Evolutionary conservation across 2,329 filamentous ascomycete species (phyloP).

Genomic region (Aspergillus chevalieri): DNA sequence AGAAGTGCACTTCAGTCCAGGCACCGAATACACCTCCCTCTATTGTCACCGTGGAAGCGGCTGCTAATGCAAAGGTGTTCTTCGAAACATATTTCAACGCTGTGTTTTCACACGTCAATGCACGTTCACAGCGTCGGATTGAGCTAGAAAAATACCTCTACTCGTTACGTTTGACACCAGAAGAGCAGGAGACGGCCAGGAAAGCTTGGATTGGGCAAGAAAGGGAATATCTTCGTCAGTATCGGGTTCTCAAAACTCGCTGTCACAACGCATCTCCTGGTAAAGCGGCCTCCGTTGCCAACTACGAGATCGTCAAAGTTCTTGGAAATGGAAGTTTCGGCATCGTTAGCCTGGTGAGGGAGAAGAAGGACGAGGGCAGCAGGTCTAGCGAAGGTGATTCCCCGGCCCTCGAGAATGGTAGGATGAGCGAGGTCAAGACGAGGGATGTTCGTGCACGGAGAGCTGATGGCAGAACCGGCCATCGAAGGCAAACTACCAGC

Average conservation of each 20-base stretch:
- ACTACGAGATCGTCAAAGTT: slow-evolving; percentile 76
- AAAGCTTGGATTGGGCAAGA: slow-evolving; percentile 61
- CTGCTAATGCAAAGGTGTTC: slow-evolving; percentile 75
- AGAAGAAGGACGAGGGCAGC: slow-evolving; percentile 38
- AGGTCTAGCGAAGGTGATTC: neutral
- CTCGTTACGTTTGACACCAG: slow-evolving; percentile 48
- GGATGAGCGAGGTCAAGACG: neutral
- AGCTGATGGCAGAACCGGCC: slow-evolving; percentile 18
- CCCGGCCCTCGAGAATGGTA: slow-evolving; percentile 8
- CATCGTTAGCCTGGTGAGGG: slow-evolving; percentile 76
- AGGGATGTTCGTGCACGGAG: neutral
- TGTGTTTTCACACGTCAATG: slow-evolving; percentile 52
- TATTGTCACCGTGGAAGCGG: slow-evolving; percentile 64
- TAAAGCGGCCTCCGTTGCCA: slow-evolving; percentile 50
- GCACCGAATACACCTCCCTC: slow-evolving; percentile 21
- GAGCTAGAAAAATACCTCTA: slow-evolving; percentile 61
- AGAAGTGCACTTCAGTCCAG: slow-evolving; percentile 4
- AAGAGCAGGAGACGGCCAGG: slow-evolving; percentile 50
- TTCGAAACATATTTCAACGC: slow-evolving; percentile 79
- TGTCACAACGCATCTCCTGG: slow-evolving; percentile 41
- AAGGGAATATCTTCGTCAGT: slow-evolving; percentile 67
- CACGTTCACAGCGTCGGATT: slow-evolving; percentile 56
- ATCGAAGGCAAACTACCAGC: slow-evolving; percentile 24
- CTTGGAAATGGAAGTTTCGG: slow-evolving; percentile 94
- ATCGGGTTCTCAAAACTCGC: slow-evolving; percentile 61